These are phyloP conservation scores for Phytophthora quininea DNA, from an alignment of 352 stramenopile genomes.

Conservation along the genomic window DNA sequence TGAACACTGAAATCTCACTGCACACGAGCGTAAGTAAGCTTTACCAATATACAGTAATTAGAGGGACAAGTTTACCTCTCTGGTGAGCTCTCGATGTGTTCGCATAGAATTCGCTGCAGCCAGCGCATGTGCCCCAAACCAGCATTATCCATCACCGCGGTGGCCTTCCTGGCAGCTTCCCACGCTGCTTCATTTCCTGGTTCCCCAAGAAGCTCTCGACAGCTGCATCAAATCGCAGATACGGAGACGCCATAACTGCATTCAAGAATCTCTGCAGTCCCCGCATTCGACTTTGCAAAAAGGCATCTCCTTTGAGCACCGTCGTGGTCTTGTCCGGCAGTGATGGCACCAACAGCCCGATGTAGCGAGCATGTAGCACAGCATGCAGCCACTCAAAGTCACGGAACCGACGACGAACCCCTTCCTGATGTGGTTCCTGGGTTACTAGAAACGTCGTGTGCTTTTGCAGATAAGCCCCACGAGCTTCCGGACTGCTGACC, in stretches of 20 bases:
- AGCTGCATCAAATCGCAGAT: slow-evolving; percentile 57
- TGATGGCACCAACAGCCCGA: slow-evolving; percentile 69
- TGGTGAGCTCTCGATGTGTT: slow-evolving; percentile 33
- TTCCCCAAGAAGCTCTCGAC: slow-evolving; percentile 58
- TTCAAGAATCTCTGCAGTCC: slow-evolving; percentile 66
- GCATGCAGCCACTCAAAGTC: slow-evolving; percentile 80
- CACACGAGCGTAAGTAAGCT: background rate
- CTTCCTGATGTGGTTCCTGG: slow-evolving; percentile 33
- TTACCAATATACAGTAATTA: no score
- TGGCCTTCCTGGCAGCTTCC: slow-evolving; percentile 64
- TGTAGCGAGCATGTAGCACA: slow-evolving; percentile 63
- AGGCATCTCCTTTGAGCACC: slow-evolving; percentile 54
- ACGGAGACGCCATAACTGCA: slow-evolving; percentile 60
- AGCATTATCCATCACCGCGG: slow-evolving; percentile 60
- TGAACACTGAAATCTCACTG: slow-evolving; percentile 58
- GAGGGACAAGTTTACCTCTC: slow-evolving; percentile 39
- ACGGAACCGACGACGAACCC: slow-evolving; percentile 67
- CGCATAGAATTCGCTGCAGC: slow-evolving; percentile 61
- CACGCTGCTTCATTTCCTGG: slow-evolving; percentile 55
- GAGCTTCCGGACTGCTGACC: slow-evolving; percentile 60
- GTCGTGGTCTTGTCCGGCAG: slow-evolving; percentile 69
- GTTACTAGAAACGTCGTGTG: slow-evolving; percentile 73
- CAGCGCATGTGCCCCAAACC: slow-evolving; percentile 66
- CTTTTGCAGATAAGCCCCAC: slow-evolving; percentile 72
- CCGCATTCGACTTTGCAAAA: slow-evolving; percentile 69